A percentile compares a stretch with the other conserved stretches of the same genome.
Evolutionary conservation across 805 yeast species (phyloP).

Genomic region (Citeromyces matritensis): DNA sequence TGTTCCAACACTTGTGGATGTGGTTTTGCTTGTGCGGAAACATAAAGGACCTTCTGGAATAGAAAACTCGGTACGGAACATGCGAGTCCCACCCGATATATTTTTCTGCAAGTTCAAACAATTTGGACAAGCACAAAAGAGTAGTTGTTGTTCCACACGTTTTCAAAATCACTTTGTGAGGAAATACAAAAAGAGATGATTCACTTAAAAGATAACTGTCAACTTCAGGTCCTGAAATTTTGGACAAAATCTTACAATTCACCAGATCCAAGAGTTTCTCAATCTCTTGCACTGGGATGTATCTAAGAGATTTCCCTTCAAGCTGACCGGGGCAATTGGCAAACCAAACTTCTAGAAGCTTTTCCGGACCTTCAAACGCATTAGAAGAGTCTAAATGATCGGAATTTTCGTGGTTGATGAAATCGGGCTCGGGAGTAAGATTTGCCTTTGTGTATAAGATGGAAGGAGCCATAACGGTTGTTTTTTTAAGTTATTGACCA

Average conservation of each 20-base stretch:
- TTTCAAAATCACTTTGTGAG: constrained; percentile 73
- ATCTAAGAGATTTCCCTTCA: constrained; percentile 33
- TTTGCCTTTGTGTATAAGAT: constrained; percentile 4
- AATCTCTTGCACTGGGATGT: constrained; percentile 56
- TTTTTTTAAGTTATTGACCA: constrained; percentile 4
- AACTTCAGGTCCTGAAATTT: constrained; percentile 45
- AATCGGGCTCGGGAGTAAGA: constrained; percentile 10
- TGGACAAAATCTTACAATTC: constrained; percentile 78
- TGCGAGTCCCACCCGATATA: constrained; percentile 22
- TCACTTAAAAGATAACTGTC: constrained; percentile 85
- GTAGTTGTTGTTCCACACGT: constrained; percentile 97
- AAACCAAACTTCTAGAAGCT: constrained; percentile 83
- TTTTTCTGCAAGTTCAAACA: constrained; percentile 34
- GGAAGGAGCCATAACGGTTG: neutral
- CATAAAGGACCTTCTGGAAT: constrained; percentile 86
- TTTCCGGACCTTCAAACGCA: constrained; percentile 97
- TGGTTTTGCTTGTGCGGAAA: constrained; percentile 75
- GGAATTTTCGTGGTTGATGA: constrained; percentile 67
- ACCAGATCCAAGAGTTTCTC: constrained; percentile 64
- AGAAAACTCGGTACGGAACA: constrained; percentile 51
- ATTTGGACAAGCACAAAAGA: constrained; percentile 52
- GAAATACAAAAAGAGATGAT: constrained; percentile 79
- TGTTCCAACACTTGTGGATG: constrained; percentile 75
- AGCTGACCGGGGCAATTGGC: constrained; percentile 30
- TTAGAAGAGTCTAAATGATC: constrained; percentile 72